A percentile compares a stretch with the other conserved stretches of the same genome.
These are phyloP conservation scores for Ajuga chamaepitys DNA, from an alignment of 257 asterid species.

Conservation along the genomic window DNA sequence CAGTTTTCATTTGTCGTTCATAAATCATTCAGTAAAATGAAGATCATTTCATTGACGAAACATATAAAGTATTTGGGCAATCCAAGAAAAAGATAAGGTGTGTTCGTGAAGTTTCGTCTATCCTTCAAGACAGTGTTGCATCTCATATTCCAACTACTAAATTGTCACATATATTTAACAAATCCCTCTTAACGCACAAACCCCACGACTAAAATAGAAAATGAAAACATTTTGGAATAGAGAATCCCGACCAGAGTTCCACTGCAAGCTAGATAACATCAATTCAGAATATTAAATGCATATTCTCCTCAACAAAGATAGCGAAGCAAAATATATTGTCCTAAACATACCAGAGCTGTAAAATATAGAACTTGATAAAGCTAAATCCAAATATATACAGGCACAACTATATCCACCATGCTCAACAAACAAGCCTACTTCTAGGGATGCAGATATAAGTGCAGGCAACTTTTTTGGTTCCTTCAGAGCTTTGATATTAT, in stretches of 20 bases:
- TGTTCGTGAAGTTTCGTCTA: too few relatives aligned
- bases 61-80: too few relatives aligned
- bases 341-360: not conserved
- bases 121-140: too few relatives aligned
- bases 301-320: not conserved
- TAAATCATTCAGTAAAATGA: too few relatives aligned
- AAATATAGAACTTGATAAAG: not conserved
- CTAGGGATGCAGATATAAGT: not conserved
- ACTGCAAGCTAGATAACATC: not conserved
- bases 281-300: not conserved
- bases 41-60: too few relatives aligned
- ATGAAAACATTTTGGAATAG: not conserved
- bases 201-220: too few relatives aligned
- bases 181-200: too few relatives aligned
- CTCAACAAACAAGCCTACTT: not conserved
- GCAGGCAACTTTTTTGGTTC: not conserved
- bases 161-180: too few relatives aligned
- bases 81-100: too few relatives aligned
- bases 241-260: not conserved
- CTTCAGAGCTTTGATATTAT: conserved; percentile 56
- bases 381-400: conserved; percentile 7
- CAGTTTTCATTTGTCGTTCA: too few relatives aligned
- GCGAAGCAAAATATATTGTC: not conserved
- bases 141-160: too few relatives aligned
- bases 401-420: not conserved